Evolutionary conservation across 768 basidiomycete species (phyloP).

Genomic region (Boletus sp.): DNA sequence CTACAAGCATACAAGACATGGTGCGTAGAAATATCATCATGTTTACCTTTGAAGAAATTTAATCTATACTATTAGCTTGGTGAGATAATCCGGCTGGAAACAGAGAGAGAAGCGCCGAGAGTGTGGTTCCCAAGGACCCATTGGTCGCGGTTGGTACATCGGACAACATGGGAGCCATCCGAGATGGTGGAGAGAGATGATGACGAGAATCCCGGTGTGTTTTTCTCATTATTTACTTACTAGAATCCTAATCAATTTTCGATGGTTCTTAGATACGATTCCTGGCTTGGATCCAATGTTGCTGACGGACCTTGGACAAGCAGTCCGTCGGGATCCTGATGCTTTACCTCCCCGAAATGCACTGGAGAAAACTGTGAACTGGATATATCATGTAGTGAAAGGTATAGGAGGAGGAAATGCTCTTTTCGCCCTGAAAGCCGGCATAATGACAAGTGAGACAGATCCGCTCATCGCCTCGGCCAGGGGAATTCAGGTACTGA

Average conservation of each 20-base stretch:
- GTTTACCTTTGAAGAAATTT: neutral
- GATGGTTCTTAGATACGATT: conserved; percentile 42
- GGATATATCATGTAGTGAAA: conserved; percentile 40
- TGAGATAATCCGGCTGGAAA: conserved; percentile 56
- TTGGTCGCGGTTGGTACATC: conserved; percentile 36
- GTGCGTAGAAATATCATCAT: conserved; percentile 28
- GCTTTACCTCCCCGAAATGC: conserved; percentile 65
- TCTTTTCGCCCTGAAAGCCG: conserved; percentile 72
- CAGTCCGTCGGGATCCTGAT: conserved; percentile 66
- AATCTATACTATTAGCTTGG: conserved; percentile 43
- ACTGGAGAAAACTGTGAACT: conserved; percentile 51
- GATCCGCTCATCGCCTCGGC: neutral
- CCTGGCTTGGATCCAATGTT: conserved; percentile 50
- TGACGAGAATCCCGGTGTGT: conserved; percentile 66
- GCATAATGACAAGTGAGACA: conserved; percentile 53
- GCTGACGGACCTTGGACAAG: conserved; percentile 52
- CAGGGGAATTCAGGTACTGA: neutral
- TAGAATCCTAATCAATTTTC: neutral
- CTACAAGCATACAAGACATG: conserved; percentile 29
- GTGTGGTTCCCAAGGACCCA: conserved; percentile 57
- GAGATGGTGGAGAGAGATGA: conserved; percentile 47
- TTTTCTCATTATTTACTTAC: neutral
- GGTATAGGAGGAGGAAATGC: conserved; percentile 56
- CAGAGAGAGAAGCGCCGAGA: conserved; percentile 35
- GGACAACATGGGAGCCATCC: conserved; percentile 46